A percentile compares a stretch with the other conserved stretches of the same genome.
phyloP scores from a whole-genome alignment of 140 eudicot species.

The Flaveria floridana region DNA sequence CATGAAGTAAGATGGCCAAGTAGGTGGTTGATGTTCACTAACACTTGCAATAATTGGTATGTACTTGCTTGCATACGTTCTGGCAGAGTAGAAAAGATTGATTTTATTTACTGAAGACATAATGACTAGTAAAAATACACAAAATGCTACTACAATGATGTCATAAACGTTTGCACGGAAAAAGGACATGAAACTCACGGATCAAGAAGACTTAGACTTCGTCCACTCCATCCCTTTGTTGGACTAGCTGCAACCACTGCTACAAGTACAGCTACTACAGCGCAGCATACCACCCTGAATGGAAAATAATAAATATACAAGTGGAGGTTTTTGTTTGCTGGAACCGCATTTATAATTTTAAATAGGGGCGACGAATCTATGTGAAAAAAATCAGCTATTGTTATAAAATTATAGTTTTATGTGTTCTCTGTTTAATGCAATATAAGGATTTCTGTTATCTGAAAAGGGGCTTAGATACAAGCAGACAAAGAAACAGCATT shows the following conservation, averaged over 20 bases:
- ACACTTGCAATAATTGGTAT: constrained; percentile 98
- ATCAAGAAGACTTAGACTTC: constrained; percentile 93
- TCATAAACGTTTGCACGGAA: constrained; percentile 1
- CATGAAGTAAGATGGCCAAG: constrained; percentile 99
- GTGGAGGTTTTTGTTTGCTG: neutral
- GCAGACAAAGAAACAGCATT: constrained; percentile 10
- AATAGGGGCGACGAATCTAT: constrained; percentile 2
- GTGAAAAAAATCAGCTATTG: neutral
- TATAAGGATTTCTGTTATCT: neutral
- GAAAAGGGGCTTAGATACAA: neutral
- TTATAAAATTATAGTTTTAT: neutral
- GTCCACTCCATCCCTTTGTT: constrained; percentile 98
- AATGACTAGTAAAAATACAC: constrained; percentile 17
- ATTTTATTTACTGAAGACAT: constrained; percentile 4
- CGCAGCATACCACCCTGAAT: constrained; percentile 72
- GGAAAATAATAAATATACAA: constrained; percentile 7
- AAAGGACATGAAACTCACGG: constrained; percentile 57
- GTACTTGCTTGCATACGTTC: constrained; percentile 98
- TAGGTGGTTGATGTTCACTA: constrained; percentile 98
- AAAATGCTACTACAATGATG: constrained; percentile 1
- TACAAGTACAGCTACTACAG: constrained; percentile 73
- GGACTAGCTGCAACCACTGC: constrained; percentile 98
- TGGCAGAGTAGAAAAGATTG: constrained; percentile 25
- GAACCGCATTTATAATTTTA: neutral
- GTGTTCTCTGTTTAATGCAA: neutral